Conservation (phyloP, 495 filamentous ascomycete species). For the Parmelia sp. region DNA sequence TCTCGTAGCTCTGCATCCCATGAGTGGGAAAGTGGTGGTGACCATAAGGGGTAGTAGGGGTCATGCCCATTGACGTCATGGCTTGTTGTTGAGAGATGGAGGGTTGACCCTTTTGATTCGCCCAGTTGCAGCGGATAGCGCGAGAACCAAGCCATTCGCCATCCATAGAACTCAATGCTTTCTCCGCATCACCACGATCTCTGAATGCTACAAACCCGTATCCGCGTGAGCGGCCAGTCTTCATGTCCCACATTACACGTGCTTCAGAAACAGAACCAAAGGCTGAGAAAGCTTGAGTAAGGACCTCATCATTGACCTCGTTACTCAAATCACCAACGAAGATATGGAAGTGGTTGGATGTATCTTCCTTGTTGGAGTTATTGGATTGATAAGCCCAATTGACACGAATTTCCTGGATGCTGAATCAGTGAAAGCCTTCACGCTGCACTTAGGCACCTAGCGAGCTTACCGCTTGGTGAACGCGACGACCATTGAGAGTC, state of each 20-base stretch:
- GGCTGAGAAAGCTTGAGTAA: conserved; percentile 91
- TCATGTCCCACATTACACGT: conserved; percentile 99
- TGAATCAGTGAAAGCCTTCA: conserved; percentile 1
- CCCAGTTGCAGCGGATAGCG: conserved; percentile 99
- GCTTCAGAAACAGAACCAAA: conserved; percentile 98
- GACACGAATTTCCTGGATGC: conserved; percentile 85
- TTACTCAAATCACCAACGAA: conserved; percentile 98
- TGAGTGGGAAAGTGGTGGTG: conserved; percentile 98
- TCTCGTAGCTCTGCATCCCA: conserved; percentile 93
- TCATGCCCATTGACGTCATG: conserved; percentile 98
- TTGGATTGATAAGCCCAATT: conserved; percentile 99
- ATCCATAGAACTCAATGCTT: conserved; percentile 95
- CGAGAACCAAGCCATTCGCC: conserved; percentile 99
- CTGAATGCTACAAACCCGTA: conserved; percentile 99
- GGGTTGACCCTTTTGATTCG: conserved; percentile 98
- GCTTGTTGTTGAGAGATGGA: conserved; percentile 96
- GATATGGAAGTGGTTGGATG: conserved; percentile 97
- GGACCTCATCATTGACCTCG: conserved; percentile 95
- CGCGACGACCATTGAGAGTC: conserved; percentile 88
- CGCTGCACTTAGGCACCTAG: background rate
- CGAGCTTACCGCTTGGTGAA: conserved; percentile 75
- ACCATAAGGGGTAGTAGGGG: conserved; percentile 90
- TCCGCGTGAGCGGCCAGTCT: conserved; percentile 93
- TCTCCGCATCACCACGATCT: conserved; percentile 89
- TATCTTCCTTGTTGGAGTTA: conserved; percentile 91